Evolutionary conservation across 257 asterid genomes (phyloP).

Genomic region (Solanum tarijense): DNA sequence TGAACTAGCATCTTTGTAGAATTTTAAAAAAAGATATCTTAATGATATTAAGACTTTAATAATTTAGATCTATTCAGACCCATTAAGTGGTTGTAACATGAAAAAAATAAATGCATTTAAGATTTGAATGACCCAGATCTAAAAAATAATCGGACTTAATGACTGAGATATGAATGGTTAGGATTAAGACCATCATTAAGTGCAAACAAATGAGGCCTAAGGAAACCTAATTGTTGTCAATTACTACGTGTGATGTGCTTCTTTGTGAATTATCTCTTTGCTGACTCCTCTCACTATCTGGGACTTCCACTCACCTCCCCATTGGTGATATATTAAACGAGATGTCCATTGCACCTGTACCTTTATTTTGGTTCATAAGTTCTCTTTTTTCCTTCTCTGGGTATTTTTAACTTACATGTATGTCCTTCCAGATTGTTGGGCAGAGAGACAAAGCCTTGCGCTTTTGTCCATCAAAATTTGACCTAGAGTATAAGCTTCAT

Average conservation of each 20-base stretch:
- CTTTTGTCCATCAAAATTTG: neutral
- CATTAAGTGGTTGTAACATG: neutral
- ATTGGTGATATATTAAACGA: neutral
- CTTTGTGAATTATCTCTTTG: neutral
- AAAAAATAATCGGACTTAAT: neutral
- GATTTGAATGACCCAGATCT: neutral
- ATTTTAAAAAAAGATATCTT: neutral
- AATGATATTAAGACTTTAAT: neutral
- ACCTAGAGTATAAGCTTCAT: neutral
- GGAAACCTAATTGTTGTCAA: neutral
- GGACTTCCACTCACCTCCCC: neutral
- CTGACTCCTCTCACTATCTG: neutral
- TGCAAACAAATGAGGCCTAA: neutral
- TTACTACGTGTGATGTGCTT: neutral
- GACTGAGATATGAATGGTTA: neutral
- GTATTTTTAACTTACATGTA: neutral
- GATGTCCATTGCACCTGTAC: neutral
- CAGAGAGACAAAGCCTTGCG: neutral
- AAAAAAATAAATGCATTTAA: neutral
- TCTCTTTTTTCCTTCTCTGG: neutral
- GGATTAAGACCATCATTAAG: neutral
- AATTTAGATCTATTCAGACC: neutral
- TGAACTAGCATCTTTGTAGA: neutral
- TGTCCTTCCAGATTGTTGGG: neutral
- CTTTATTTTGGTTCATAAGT: neutral